Conservation (phyloP, 139 green algal species). For the Coelastrella sp. region DNA sequence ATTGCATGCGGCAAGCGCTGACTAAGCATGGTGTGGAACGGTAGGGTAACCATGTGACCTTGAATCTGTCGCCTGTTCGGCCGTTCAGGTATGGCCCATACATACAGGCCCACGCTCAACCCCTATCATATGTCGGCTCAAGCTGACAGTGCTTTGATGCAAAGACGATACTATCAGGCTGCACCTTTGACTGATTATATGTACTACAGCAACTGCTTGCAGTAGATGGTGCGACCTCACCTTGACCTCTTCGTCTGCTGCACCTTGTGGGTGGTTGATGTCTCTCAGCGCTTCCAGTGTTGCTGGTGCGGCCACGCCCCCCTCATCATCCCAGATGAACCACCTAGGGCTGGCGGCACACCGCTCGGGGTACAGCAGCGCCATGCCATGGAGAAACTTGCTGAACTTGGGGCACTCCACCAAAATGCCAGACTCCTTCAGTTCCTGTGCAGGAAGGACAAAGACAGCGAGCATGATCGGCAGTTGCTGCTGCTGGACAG, state of each 20-base stretch:
- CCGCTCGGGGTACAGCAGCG: slow-evolving; percentile 50
- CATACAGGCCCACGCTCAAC: too few species aligned
- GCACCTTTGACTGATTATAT: too few species aligned
- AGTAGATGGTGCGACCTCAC: background rate
- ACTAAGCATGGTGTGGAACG: too few species aligned
- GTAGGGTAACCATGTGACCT: too few species aligned
- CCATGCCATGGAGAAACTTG: slow-evolving; percentile 71
- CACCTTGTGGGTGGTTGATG: background rate
- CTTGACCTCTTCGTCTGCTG: background rate
- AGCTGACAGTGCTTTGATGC: too few species aligned
- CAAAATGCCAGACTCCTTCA: slow-evolving; percentile 65
- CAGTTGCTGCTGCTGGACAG: too few species aligned
- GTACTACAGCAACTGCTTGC: too few species aligned
- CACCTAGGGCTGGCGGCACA: slow-evolving; percentile 79
- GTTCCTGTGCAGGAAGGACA: slow-evolving; percentile 47
- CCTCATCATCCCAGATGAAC: slow-evolving; percentile 64
- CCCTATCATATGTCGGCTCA: too few species aligned
- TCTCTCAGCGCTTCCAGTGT: slow-evolving; percentile 77
- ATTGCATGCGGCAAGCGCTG: too few species aligned
- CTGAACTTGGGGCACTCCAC: slow-evolving; percentile 85
- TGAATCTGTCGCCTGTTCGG: too few species aligned
- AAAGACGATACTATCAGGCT: too few species aligned
- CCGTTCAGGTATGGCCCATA: too few species aligned
- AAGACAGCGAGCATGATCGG: background rate
- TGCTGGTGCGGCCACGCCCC: slow-evolving; percentile 63